Conservation (phyloP, 148 eudicot genomes). For the Diospyros lotus region DNA sequence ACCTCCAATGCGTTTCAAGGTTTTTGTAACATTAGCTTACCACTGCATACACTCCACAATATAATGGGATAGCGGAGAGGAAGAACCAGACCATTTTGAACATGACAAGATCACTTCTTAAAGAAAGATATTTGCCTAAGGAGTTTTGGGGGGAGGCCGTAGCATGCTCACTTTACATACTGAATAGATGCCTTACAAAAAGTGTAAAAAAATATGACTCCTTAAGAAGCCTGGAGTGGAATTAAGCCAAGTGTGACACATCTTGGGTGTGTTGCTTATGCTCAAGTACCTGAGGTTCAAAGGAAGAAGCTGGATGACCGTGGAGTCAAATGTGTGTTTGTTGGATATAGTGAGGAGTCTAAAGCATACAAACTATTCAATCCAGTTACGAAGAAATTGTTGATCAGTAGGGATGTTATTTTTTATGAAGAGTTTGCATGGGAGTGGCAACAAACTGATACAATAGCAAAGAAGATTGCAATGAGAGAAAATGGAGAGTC, state of each 20-base stretch:
- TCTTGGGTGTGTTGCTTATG: too few species aligned
- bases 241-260: too few species aligned
- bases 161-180: neutral
- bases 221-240: too few species aligned
- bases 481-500: neutral
- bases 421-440: neutral
- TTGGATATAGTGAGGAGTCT: too few species aligned
- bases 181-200: neutral
- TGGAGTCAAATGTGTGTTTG: too few species aligned
- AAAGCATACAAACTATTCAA: too few species aligned
- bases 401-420: neutral
- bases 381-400: too few species aligned
- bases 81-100: too few species aligned
- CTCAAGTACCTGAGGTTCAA: too few species aligned
- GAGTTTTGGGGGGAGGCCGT: neutral
- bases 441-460: neutral
- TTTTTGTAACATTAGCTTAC: neutral
- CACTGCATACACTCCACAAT: neutral
- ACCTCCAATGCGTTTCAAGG: too few species aligned
- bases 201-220: neutral
- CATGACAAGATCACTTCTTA: neutral
- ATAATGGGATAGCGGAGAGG: neutral
- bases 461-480: too few species aligned
- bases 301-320: too few species aligned
- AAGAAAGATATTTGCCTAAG: neutral